Evolutionary conservation across 768 basidiomycete genomes (phyloP), one percentile per base, ranked within the genome.

Genomic region (Suillus hirtellus): DNA sequence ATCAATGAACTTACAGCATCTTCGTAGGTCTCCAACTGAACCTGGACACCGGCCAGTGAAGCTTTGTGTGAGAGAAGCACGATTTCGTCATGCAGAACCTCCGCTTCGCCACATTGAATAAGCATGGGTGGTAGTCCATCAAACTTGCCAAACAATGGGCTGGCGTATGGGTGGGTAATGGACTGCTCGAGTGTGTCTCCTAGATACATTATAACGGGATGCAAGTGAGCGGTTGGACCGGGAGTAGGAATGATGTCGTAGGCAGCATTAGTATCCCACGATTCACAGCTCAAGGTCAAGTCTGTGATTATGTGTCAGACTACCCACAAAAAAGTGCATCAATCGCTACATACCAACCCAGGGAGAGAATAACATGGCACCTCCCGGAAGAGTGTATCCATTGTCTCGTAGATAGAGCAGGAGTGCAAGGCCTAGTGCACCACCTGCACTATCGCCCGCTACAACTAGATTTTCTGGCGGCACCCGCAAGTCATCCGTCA

Each of bases 401-500:
- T 96, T 90, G 71, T 99, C 96, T n/a, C 96, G 83, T 19, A 99
- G 84, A 73, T 99, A 99, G 87, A 99, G 89, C 61, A 96, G 77
- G 54, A 95, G 77, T 0, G 94, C 95, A 1, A 98, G 82, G 31
- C 86, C 81, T 5, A 99, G 77, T 0, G 92, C 95, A 34, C 96
- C 96, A 5, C 96, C 96, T 9, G 97, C 96, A 65, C 93, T 95
- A 71, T 99, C 96, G 9, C 96, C 96, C 27, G 86, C 87, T 59
- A 97, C 70, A 60, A 95, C 80, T 65, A 99, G 91, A 68, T 96
- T 97, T 76, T 93, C 90, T 0, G 96, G 85, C 4, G 95, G 93
- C 59, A 99, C 93, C 54, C 89, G 87, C 49, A 99, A 84, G 64
- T 97, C 95, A 62, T 94, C 89, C 1, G 89, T 82, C 24, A 99